Evolutionary conservation across 2,329 filamentous ascomycete genomes (phyloP), one percentile per base, ranked within the genome.

Genomic region (Blastomyces silverae): DNA sequence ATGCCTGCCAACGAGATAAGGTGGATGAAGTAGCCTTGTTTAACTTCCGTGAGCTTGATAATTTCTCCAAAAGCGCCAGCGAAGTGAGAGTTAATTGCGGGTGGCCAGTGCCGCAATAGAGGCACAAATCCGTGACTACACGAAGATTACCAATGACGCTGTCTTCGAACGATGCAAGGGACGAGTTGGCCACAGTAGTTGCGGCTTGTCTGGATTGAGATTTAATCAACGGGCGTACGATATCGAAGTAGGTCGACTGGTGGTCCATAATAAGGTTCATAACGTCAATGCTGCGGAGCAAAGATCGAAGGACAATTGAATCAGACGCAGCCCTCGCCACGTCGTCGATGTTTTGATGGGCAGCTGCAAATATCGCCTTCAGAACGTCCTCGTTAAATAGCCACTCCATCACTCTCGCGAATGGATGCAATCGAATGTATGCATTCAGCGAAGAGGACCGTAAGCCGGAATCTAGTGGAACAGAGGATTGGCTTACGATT

Each of bases 351-450:
- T 93, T 86, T 73, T 95, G 89, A 69, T 93, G 89, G 39, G 94
- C 85, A 13, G 89, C 85, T 64, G 85, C 83, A 75, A 97, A 93
- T 1, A 99, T 79, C 17, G 88, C 85, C 68, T 85, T 85, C 71
- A 96, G 86, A 28, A 97, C 90, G 68, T 89, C 91, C 72, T 95
- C 91, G 73, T 96, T 97, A 77, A 96, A 96, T 77, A 99, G 85
- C 92, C 94, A 97, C 73, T 99, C 94, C 90, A 97, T 97, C 20
- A 96, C 88, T 66, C 95, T 87, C 2, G 90, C 87, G 72, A 97
- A 99, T 0, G 95, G 93, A 77, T 99, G 95, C 63, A 96, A 84
- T 31, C 87, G 86, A 65, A 94, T 87, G 73, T 99, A 99, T 6
- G 85, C 84, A 61, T 87, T 85, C 4, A 97, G 81, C 64, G 90